Evolutionary conservation across 1,139 yeast species (phyloP), one percentile per base, ranked within the genome.

Genomic region (Saccharomyces pastorianus): DNA sequence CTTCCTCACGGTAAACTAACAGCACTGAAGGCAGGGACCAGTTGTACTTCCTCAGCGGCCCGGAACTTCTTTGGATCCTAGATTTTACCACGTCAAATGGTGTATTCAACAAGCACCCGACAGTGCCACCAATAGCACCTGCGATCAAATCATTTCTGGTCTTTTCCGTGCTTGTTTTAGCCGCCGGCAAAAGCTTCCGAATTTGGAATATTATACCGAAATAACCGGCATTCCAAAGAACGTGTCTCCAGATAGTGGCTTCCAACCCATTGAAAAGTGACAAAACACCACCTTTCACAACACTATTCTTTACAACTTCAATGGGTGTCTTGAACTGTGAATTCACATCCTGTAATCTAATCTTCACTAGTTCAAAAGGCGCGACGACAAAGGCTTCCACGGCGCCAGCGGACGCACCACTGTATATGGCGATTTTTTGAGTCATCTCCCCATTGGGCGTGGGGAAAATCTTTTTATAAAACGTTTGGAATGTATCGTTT

Each of bases 361-460:
- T 93, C 69, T 80, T 80, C 58, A 80, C 81, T 70, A 93, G 80
- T 74, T 93, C 99, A 67, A 93, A 93, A 17, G 99, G 99, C 51
- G 93, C 98, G 56, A 93, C 98, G 53, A 93, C 96, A 69, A 90
- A 88, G 6, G 96, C 83, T 73, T 93, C 99, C 53, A 95, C 86
- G 49, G 96, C 96, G 75, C 99, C 99, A 14, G 99, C 98, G 57
- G 96, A 88, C 42, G 98, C 98, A 74, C 99, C 99, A 52, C 97
- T 89, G 65, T 93, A 78, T 55, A 93, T 76, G 4, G 97, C 90
- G 66, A 93, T 77, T 13, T 88, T 82, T 74, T 91, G 98, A 60
- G 78, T 87, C 83, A 88, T 81, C 61, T 80, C 73, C 27, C 77
- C 71, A 52, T 86, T 79, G 49, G 44, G 90, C 96, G 71, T 93